Conservation (phyloP, 805 yeast species). For the Myxozyma udenii region DNA sequence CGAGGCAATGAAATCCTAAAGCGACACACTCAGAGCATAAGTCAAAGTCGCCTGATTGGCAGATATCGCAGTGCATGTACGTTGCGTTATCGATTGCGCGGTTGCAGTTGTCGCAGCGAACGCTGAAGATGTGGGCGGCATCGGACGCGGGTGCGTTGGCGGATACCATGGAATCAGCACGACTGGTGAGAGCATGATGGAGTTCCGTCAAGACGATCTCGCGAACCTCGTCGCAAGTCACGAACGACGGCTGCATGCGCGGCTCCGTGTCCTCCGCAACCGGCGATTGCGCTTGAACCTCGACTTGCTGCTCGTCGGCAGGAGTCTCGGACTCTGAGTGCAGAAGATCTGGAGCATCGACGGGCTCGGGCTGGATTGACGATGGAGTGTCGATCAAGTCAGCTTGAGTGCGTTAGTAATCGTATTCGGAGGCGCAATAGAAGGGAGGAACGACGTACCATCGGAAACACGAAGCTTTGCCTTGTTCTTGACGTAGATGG, state of each 20-base stretch:
- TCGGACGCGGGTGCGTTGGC: background rate
- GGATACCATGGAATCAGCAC: background rate
- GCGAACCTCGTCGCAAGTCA: background rate
- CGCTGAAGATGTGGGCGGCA: background rate
- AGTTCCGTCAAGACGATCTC: background rate
- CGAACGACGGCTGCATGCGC: background rate
- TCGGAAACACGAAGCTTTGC: constrained; percentile 17
- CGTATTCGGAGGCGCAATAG: too few species aligned
- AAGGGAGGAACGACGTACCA: constrained; percentile 9
- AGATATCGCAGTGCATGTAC: constrained; percentile 23
- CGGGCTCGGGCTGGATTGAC: too few species aligned
- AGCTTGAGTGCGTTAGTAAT: background rate
- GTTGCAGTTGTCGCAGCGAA: constrained; percentile 22
- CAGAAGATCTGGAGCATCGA: background rate
- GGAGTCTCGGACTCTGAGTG: background rate
- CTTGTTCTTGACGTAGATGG: constrained; percentile 21
- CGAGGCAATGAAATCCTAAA: constrained; percentile 22
- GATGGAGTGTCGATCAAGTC: background rate
- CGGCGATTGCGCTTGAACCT: too few species aligned
- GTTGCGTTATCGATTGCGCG: constrained; percentile 3
- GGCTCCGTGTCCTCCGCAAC: background rate
- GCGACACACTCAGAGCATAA: constrained; percentile 19
- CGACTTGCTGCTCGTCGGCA: too few species aligned
- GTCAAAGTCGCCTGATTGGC: constrained; percentile 23
- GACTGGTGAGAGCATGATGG: background rate